Evolutionary conservation across 768 basidiomycete species (phyloP), one percentile per base, ranked within the genome.

Genomic region (Termitomyces eurrhizus): DNA sequence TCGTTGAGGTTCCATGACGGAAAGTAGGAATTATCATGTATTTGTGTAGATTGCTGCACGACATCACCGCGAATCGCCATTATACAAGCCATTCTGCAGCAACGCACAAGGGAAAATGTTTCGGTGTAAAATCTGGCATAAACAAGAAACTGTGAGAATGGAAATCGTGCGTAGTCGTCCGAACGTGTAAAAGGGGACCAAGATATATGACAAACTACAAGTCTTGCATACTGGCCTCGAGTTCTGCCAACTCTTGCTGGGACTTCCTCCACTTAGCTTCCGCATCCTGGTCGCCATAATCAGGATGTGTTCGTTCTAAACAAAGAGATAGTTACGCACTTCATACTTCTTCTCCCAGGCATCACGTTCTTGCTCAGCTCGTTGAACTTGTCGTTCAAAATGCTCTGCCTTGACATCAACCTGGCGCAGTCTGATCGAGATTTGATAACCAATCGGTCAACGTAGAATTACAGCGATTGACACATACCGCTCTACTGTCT

Each of bases 361-460:
- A 72, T 98, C 96, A 54, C 95, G 87, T 74, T 99, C 97, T 70
- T 91, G 86, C 72, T 98, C 95, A 52, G 85, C 79, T 48, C 91
- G 84, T 65, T 86, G 80, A 21, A 97, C 87, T 71, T 95, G 92
- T 52, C 95, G 86, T 77, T 98, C 96, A 72, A 93, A 97, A 78
- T 98, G 94, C 74, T 99, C 97, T 11, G 96, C 96, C 79, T 98
- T 99, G 75, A 98, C 90, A 71, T 99, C 97, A 59, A 96, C 94
- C 70, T 96, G 93, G 63, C 96, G 83, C 67, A 99, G 82, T 75
- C 96, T 98, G 67, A 46, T 55, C 18, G 57, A 58, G 41, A 24
- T 56, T 37, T 59, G 65, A 60, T 56, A 62, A 68, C 64, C 57
- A 48, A 68, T 61, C 58, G 62, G 59, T 60, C 58, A 59, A 57